phyloP scores from a whole-genome alignment of 2,329 filamentous ascomycete genomes.

The Hymenoscyphus scutula region DNA sequence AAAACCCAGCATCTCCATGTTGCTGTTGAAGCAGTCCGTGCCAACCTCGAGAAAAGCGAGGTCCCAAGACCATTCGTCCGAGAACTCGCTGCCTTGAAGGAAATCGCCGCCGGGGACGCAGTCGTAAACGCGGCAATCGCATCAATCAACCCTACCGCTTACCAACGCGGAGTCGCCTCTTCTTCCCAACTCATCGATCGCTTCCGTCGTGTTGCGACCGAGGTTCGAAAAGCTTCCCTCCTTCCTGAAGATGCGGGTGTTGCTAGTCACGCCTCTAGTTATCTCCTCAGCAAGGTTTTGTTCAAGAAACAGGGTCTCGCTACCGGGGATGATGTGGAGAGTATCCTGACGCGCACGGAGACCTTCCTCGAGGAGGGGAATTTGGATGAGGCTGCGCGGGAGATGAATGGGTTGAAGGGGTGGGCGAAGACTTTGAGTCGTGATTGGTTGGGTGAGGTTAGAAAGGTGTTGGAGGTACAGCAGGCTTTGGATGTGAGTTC shows the following conservation, averaged over 20 bases:
- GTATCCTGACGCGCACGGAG: slow-evolving; percentile 85
- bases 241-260: slow-evolving; percentile 92
- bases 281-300: slow-evolving; percentile 86
- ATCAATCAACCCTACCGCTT: slow-evolving; percentile 91
- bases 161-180: slow-evolving; percentile 86
- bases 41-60: slow-evolving; percentile 72
- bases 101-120: slow-evolving; percentile 78
- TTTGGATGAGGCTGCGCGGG: slow-evolving; percentile 83
- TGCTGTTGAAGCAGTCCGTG: slow-evolving; percentile 87
- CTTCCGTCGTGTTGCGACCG: slow-evolving; percentile 86
- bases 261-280: slow-evolving; percentile 87
- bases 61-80: slow-evolving; percentile 82
- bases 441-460: slow-evolving; percentile 89
- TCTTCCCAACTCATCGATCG: slow-evolving; percentile 86
- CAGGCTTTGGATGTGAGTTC: slow-evolving; percentile 88
- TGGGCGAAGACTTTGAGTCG: slow-evolving; percentile 95
- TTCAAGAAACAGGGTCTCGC: slow-evolving; percentile 92
- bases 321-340: slow-evolving; percentile 87
- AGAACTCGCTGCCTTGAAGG: slow-evolving; percentile 91
- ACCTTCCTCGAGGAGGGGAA: slow-evolving; percentile 89
- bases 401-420: slow-evolving; percentile 89
- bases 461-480: slow-evolving; percentile 89
- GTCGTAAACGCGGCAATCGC: slow-evolving; percentile 91
- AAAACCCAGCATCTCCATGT: slow-evolving; percentile 96
- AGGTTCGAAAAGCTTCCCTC: slow-evolving; percentile 91